Evolutionary conservation across 2,329 filamentous ascomycete genomes (phyloP), one percentile per base, ranked within the genome.

Genomic region (Corynespora cassiicola): DNA sequence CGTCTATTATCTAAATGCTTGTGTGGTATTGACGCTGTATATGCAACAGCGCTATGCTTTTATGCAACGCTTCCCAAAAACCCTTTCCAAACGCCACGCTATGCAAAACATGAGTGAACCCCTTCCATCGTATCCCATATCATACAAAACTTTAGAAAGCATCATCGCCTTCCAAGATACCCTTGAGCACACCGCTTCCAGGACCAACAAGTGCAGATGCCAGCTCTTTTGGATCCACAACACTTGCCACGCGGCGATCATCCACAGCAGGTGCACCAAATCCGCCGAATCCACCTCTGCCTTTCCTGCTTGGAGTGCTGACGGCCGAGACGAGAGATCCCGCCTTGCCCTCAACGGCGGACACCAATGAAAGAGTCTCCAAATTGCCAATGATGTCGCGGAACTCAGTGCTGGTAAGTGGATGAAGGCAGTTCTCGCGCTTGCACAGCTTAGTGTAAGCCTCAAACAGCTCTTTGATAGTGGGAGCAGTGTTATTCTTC

Each of bases 351-450:
- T 89, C 63, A 72, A 88, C 59, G 71, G 85, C 69, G 65, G 86
- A 77, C 5, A 96, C 78, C 15, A 97, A 74, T 2, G 89, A 91
- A 30, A 96, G 73, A 0, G 91, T 94, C 73, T 99, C 94, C 35
- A 99, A 71, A 54, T 89, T 95, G 22, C 87, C 85, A 14, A 96
- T 78, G 5, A 99, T 91, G 68, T 99, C 94, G 41, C 90, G 84
- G 68, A 99, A 99, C 67, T 99, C 94, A 5, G 90, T 94, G 58
- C 82, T 87, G 2, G 90, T 94, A 2, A 99, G 80, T 1, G 92
- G 88, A 53, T 96, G 90, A 2, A 99, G 79, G 7, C 95, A 77
- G n/a, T 90, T 88, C 58, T 97, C 92, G 22, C 84, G 82, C 41
- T 84, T 92, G 70, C 94, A 99, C 11, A 96, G 77, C 21, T 80